These are phyloP conservation scores for Gyromitra esculenta DNA, from an alignment of 2,329 filamentous ascomycete species.

Conservation along the genomic window DNA sequence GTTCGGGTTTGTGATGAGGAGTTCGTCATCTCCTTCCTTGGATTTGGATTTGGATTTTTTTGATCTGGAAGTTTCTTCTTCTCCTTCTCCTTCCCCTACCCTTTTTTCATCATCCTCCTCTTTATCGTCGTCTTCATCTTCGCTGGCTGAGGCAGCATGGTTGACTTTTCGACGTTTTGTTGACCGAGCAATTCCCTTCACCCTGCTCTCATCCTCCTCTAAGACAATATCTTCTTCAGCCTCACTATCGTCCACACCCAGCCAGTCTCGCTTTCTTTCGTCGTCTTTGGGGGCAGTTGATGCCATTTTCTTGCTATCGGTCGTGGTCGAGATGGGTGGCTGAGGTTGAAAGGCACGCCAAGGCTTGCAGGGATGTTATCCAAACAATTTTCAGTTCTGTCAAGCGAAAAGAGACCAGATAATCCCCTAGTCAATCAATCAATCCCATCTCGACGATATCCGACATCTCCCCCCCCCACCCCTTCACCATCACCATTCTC, in stretches of 20 bases:
- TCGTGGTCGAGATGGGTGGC: background rate
- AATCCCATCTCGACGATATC: background rate
- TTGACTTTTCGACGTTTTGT: slow-evolving; percentile 46
- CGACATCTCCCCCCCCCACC: slow-evolving; percentile 13
- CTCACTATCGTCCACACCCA: slow-evolving; percentile 45
- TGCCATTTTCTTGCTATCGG: slow-evolving; percentile 16
- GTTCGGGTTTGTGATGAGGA: slow-evolving; percentile 63
- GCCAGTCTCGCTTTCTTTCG: slow-evolving; percentile 45
- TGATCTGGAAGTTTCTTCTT: slow-evolving; percentile 58
- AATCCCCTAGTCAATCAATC: slow-evolving; percentile 30
- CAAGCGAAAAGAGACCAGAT: slow-evolving; percentile 51
- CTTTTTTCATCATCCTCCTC: slow-evolving; percentile 59
- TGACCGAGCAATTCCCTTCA: slow-evolving; percentile 33
- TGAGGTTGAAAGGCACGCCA: slow-evolving; percentile 22
- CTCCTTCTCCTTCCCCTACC: slow-evolving; percentile 55
- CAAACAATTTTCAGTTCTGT: slow-evolving; percentile 36
- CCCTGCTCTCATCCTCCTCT: slow-evolving; percentile 54
- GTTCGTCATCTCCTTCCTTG: slow-evolving; percentile 52
- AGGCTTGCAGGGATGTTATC: slow-evolving; percentile 30
- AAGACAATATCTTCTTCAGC: slow-evolving; percentile 45
- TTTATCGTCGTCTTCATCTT: slow-evolving; percentile 60
- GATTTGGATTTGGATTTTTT: slow-evolving; percentile 56
- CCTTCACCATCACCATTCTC: background rate
- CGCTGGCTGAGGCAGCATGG: slow-evolving; percentile 28
- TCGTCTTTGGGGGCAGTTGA: slow-evolving; percentile 27